Evolutionary conservation across 192 early-diverging fungal genomes (phyloP).

Genomic region (Backusella tuberculispora): DNA sequence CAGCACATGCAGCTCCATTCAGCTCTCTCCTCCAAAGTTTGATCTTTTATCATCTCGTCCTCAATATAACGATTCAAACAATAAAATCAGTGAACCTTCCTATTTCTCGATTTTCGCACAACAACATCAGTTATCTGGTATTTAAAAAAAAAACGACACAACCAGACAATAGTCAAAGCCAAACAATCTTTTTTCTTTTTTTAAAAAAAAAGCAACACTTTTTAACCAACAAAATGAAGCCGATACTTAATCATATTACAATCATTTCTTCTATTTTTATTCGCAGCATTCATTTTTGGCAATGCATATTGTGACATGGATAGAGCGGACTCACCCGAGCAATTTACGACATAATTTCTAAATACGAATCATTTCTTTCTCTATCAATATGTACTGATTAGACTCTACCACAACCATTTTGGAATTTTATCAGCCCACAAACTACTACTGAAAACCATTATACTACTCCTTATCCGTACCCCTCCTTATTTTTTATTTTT

Average conservation of each 20-base stretch:
- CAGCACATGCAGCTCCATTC: slow-evolving; percentile 6
- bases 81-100: background rate
- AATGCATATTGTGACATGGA: slow-evolving; percentile 9
- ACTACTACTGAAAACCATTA: too few species aligned
- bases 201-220: background rate
- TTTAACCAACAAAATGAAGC: background rate
- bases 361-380: slow-evolving; percentile 16
- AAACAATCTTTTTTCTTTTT: too few species aligned
- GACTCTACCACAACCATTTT: background rate
- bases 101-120: background rate
- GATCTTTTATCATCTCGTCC: slow-evolving; percentile 7
- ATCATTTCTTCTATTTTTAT: slow-evolving; percentile 6
- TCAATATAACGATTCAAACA: background rate
- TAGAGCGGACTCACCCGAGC: slow-evolving; percentile 8
- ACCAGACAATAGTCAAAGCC: background rate
- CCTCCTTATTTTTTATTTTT: slow-evolving; percentile 8
- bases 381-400: slow-evolving; percentile 13
- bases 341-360: slow-evolving; percentile 17
- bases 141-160: background rate
- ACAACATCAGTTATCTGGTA: background rate
- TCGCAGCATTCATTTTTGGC: slow-evolving; percentile 3
- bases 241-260: background rate
- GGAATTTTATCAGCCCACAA: slow-evolving; percentile 16
- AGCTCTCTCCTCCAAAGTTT: background rate
- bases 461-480: slow-evolving; percentile 7